These are phyloP conservation scores for Capsella rubella DNA, from an alignment of 441 rosid species.

Conservation along the genomic window DNA sequence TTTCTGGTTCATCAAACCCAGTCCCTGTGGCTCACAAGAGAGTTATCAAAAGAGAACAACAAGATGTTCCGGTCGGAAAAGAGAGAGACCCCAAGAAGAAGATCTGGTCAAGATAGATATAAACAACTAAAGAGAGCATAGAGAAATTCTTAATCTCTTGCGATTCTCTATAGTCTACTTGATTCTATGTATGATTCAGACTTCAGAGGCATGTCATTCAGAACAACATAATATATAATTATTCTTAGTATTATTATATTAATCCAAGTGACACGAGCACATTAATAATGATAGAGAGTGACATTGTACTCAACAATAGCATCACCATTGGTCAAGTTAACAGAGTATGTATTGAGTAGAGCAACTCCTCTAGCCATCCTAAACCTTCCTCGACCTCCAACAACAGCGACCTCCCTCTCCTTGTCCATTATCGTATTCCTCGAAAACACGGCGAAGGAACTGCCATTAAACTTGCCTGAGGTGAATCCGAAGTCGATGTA, in stretches of 20 bases:
- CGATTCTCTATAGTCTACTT: neutral
- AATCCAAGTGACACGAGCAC: neutral
- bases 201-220: neutral
- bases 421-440: constrained; percentile 50
- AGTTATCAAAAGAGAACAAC: constrained; percentile 53
- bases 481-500: constrained; percentile 42
- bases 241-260: neutral
- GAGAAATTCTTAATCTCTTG: constrained; percentile 15
- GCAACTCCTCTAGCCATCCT: constrained; percentile 59
- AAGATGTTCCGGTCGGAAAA: constrained; percentile 50
- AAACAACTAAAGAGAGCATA: neutral
- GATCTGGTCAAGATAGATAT: constrained; percentile 67
- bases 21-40: constrained; percentile 54
- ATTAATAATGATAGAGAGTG: constrained; percentile 51
- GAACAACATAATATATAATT: neutral
- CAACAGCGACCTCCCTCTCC: constrained; percentile 61
- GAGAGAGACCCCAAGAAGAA: constrained; percentile 73
- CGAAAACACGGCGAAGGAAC: constrained; percentile 35
- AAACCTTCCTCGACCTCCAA: constrained; percentile 64
- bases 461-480: constrained; percentile 36
- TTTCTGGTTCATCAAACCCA: constrained; percentile 42
- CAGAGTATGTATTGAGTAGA: constrained; percentile 43
- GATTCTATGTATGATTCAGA: neutral
- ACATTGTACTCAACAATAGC: constrained; percentile 59
- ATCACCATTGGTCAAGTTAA: constrained; percentile 46